Evolutionary conservation across 257 asterid genomes (phyloP).

Genomic region (Salvia rosmarinus): DNA sequence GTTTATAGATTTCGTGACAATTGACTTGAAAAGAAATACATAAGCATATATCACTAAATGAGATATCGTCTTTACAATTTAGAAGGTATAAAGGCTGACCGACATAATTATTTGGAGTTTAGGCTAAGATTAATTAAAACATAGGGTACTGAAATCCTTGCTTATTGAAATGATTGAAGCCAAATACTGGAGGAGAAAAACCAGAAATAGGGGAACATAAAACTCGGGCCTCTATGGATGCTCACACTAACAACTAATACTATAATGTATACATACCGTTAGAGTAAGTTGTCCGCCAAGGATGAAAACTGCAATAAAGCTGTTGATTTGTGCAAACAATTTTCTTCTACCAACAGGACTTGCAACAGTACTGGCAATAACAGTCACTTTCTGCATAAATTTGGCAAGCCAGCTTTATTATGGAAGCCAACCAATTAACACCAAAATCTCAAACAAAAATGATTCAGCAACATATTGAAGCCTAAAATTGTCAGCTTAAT

Average conservation of each 20-base stretch:
- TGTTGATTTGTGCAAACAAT: conserved; percentile 90
- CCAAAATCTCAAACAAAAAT: conserved; percentile 11
- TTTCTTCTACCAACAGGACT: conserved; percentile 81
- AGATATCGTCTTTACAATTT: not conserved
- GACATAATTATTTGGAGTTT: no score
- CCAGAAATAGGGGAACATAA: not conserved
- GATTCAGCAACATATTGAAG: conserved; percentile 8
- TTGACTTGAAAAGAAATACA: not conserved
- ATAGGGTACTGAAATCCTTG: not conserved
- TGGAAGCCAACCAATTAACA: conserved; percentile 12
- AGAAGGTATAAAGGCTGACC: not conserved
- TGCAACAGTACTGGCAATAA: conserved; percentile 74
- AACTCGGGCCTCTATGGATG: not conserved
- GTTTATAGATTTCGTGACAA: not conserved
- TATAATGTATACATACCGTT: conserved; percentile 60
- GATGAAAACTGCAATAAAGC: conserved; percentile 94
- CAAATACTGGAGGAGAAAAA: conserved; percentile 1
- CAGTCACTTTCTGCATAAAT: conserved; percentile 87
- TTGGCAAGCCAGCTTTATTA: conserved; percentile 14
- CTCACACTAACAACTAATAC: not conserved
- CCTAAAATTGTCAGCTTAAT: not conserved
- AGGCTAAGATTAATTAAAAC: no score
- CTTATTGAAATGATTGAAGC: not conserved
- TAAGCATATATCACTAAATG: not conserved
- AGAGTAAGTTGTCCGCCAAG: conserved; percentile 90